Conservation (phyloP, 176 grass and related monocot genomes). For the Hsuehochloa calcarea region DNA sequence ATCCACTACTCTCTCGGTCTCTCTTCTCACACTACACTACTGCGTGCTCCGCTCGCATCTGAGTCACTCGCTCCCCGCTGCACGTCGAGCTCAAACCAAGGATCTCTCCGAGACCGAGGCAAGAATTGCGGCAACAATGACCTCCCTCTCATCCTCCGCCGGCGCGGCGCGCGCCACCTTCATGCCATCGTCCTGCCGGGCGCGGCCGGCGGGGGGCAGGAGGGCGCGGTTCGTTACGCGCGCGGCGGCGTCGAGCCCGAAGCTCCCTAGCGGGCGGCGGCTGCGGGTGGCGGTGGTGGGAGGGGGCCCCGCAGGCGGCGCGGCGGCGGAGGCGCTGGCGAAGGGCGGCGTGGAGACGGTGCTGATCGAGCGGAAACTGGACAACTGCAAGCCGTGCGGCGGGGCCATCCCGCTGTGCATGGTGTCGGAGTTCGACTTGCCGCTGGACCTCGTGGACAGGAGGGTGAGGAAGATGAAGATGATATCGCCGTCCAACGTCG, state of each 20-base stretch:
- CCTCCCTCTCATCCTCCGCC: constrained; percentile 64
- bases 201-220: constrained; percentile 15
- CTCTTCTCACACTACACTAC: constrained; percentile 19
- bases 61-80: background rate
- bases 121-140: constrained; percentile 43
- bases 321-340: constrained; percentile 79
- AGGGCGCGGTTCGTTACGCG: constrained; percentile 33
- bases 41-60: constrained; percentile 15
- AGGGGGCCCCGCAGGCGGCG: constrained; percentile 74
- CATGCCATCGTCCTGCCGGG: constrained; percentile 44
- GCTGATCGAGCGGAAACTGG: constrained; percentile 92
- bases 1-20: constrained; percentile 43
- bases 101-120: background rate
- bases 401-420: constrained; percentile 97
- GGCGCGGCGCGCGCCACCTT: constrained; percentile 32
- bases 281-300: constrained; percentile 87
- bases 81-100: constrained; percentile 26
- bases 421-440: constrained; percentile 94
- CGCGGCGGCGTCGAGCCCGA: constrained; percentile 59
- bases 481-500: constrained; percentile 98
- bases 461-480: constrained; percentile 98
- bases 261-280: constrained; percentile 53
- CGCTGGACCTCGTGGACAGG: constrained; percentile 85
- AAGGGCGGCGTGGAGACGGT: constrained; percentile 96
- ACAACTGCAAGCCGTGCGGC: constrained; percentile 99